Conservation (phyloP, 2,329 filamentous ascomycete species). For the Fusarium caatingaense region DNA sequence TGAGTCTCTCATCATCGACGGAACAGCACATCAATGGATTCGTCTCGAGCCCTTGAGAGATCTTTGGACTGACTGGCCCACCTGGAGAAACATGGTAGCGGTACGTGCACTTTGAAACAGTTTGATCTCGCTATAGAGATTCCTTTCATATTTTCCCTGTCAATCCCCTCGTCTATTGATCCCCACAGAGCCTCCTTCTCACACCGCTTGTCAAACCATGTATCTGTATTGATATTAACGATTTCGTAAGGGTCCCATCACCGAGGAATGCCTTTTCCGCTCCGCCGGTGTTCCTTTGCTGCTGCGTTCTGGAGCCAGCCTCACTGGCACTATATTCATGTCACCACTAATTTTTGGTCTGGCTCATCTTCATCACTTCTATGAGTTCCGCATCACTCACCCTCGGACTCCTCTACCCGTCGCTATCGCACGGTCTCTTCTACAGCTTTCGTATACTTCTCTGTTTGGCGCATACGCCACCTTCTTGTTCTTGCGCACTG, state of each 20-base stretch:
- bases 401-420: constrained; percentile 73
- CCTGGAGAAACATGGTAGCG: constrained; percentile 87
- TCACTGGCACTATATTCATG: constrained; percentile 75
- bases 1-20: constrained; percentile 79
- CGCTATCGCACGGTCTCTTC: constrained; percentile 75
- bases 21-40: constrained; percentile 74
- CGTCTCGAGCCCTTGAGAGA: constrained; percentile 65
- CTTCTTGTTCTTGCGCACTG: constrained; percentile 88
- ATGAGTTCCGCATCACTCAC: constrained; percentile 88
- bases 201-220: constrained; percentile 39
- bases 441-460: constrained; percentile 92
- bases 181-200: constrained; percentile 38
- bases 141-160: constrained; percentile 30
- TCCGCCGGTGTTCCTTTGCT: constrained; percentile 87
- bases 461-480: constrained; percentile 94
- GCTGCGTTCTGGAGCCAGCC: constrained; percentile 72
- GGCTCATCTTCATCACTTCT: constrained; percentile 94
- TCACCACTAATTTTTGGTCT: constrained; percentile 92
- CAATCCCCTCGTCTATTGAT: constrained; percentile 25
- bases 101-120: constrained; percentile 61
- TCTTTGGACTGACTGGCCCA: constrained; percentile 78
- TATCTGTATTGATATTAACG: constrained; percentile 14
- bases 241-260: constrained; percentile 76
- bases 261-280: constrained; percentile 94
- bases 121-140: constrained; percentile 16